phyloP scores from a whole-genome alignment of 192 early-diverging fungal genomes.

The Coemansia sp. region DNA sequence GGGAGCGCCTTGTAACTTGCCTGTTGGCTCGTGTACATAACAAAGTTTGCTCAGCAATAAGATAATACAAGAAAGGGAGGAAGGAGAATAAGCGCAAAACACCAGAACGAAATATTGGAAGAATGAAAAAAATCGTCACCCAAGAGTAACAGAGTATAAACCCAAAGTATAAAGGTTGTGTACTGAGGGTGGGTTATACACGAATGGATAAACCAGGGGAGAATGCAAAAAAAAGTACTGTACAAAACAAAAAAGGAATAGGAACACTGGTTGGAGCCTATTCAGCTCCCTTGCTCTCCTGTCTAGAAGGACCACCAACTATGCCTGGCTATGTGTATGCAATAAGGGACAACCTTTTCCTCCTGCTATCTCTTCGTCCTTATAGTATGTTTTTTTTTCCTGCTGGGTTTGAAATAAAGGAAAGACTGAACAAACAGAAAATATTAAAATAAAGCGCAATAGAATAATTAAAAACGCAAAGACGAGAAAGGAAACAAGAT shows the following conservation, averaged over 20 bases:
- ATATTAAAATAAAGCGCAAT: constrained; percentile 5
- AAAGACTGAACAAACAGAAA: background rate
- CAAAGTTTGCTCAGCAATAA: background rate
- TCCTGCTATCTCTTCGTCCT: background rate
- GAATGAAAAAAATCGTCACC: background rate
- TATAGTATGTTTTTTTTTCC: background rate
- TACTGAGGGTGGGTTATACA: background rate
- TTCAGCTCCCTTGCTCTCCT: too few relatives aligned
- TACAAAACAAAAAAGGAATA: background rate
- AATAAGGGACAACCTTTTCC: background rate
- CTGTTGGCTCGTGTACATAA: constrained; percentile 46
- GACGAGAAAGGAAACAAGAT: background rate
- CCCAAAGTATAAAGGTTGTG: background rate
- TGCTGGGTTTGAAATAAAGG: constrained; percentile 10
- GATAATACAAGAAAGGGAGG: background rate
- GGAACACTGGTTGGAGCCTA: background rate
- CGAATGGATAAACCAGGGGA: background rate
- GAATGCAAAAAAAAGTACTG: constrained; percentile 3
- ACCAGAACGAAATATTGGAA: too few relatives aligned
- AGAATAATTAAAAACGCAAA: constrained; percentile 10
- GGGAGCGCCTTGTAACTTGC: constrained; percentile 40
- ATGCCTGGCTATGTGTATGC: background rate
- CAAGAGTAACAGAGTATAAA: background rate
- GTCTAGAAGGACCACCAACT: too few relatives aligned
- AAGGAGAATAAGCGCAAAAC: background rate